Conservation (phyloP, 306 rosid genomes). For the Prunus padus region DNA sequence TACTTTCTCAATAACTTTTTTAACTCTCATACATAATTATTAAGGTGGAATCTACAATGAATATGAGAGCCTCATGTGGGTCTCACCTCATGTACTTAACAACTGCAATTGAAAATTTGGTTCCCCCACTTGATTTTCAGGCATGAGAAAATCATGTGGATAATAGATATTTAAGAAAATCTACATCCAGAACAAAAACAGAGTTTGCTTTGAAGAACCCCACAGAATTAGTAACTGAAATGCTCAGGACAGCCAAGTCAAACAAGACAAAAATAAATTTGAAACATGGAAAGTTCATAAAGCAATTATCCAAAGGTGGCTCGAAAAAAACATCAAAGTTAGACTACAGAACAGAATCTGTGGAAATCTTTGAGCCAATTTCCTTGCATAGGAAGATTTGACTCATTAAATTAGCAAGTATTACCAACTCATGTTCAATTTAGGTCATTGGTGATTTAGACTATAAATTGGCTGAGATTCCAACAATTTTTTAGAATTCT, state of each 20-base stretch:
- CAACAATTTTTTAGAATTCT: neutral
- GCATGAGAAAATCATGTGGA: too few relatives aligned
- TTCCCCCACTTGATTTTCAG: too few relatives aligned
- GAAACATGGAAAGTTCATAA: slow-evolving; percentile 8
- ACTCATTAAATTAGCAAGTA: neutral
- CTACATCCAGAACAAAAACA: slow-evolving; percentile 17
- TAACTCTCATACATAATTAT: too few relatives aligned
- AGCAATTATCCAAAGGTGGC: neutral
- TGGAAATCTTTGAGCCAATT: neutral
- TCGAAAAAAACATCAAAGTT: slow-evolving; percentile 1
- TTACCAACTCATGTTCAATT: slow-evolving; percentile 1
- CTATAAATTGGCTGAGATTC: neutral
- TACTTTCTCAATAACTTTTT: too few relatives aligned
- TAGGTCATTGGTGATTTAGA: neutral
- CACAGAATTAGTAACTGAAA: neutral
- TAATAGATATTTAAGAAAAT: too few relatives aligned
- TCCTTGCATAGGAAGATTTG: neutral
- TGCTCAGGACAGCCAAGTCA: slow-evolving; percentile 14
- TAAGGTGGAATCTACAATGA: too few relatives aligned
- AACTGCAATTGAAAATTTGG: too few relatives aligned
- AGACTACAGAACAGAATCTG: neutral
- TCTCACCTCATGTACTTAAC: too few relatives aligned
- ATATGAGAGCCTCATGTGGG: too few relatives aligned
- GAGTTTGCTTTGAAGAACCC: slow-evolving; percentile 1
- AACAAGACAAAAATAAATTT: slow-evolving; percentile 8